Percentiles rank a stretch among this genome's conserved stretches.
Evolutionary conservation across 1,284 basidiomycete genomes (phyloP).

Genomic region (Salmacisia buchloeana): DNA sequence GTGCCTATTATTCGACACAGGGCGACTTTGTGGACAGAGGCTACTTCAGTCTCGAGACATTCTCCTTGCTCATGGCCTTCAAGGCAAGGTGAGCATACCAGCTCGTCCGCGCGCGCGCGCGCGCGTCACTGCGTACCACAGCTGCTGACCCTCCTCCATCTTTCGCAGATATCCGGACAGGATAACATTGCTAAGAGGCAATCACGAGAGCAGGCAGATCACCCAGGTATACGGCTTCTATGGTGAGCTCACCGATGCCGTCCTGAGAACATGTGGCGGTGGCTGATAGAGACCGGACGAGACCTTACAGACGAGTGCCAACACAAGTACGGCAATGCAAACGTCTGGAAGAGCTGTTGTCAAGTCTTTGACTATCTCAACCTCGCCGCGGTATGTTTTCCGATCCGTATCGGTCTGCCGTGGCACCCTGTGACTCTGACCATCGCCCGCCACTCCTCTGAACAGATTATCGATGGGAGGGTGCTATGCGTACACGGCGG

Average conservation of each 20-base stretch:
- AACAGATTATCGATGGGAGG: constrained; percentile 82
- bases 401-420: not conserved
- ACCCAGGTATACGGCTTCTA: constrained; percentile 98
- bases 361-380: constrained; percentile 91
- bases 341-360: constrained; percentile 93
- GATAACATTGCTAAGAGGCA: constrained; percentile 83
- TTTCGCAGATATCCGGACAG: constrained; percentile 74
- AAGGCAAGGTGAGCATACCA: constrained; percentile 70
- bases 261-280: not conserved
- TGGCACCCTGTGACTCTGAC: not conserved
- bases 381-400: constrained; percentile 71
- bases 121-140: not conserved
- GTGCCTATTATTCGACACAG: constrained; percentile 53
- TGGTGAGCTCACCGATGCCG: constrained; percentile 57
- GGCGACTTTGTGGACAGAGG: constrained; percentile 97
- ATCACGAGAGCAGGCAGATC: constrained; percentile 92
- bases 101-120: not conserved
- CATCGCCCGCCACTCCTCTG: not conserved
- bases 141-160: not conserved
- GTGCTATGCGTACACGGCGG: constrained; percentile 89
- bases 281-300: not conserved
- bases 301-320: constrained; percentile 75
- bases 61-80: constrained; percentile 77
- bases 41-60: constrained; percentile 92
- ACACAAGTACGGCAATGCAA: constrained; percentile 87